Evolutionary conservation across 2,329 filamentous ascomycete genomes (phyloP).

Genomic region (Mycocentrospora acerina): DNA sequence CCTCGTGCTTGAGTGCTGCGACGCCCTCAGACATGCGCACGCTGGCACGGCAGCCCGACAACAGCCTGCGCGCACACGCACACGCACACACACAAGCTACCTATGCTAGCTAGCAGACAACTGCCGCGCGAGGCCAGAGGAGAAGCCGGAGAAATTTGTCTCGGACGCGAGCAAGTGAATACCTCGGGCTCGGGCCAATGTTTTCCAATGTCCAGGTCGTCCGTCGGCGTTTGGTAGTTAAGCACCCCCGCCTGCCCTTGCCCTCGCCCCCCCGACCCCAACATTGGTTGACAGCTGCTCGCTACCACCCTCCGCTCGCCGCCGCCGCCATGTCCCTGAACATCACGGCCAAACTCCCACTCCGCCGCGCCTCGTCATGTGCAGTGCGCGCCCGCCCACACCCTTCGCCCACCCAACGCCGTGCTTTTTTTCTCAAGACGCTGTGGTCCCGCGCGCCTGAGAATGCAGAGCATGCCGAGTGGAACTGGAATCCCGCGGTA

Average conservation of each 20-base stretch:
- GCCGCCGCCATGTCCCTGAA: slow-evolving; percentile 29
- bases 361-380: slow-evolving; percentile 2
- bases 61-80: too few relatives aligned
- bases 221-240: slow-evolving; percentile 20
- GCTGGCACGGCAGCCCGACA: slow-evolving; percentile 25
- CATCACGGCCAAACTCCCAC: slow-evolving; percentile 22
- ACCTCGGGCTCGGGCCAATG: slow-evolving; percentile 21
- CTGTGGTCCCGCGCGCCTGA: slow-evolving; percentile 20
- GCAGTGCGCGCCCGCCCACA: slow-evolving; percentile 1
- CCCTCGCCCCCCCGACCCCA: slow-evolving; percentile 10
- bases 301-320: too few relatives aligned
- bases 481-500: slow-evolving; percentile 19
- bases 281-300: slow-evolving; percentile 13
- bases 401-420: slow-evolving; percentile 1
- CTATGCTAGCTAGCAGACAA: too few relatives aligned
- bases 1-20: slow-evolving; percentile 69
- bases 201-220: slow-evolving; percentile 9
- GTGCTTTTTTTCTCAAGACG: slow-evolving; percentile 19
- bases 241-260: too few relatives aligned
- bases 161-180: slow-evolving; percentile 1
- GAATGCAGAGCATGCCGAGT: slow-evolving; percentile 17
- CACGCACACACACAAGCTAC: too few relatives aligned
- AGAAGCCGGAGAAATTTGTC: slow-evolving; percentile 15
- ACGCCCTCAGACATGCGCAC: slow-evolving; percentile 65
- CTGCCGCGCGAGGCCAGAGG: slow-evolving; percentile 15